Base-by-base conservation (phyloP, 2,329 filamentous ascomycete species). In the Colletotrichum sp. region DNA sequence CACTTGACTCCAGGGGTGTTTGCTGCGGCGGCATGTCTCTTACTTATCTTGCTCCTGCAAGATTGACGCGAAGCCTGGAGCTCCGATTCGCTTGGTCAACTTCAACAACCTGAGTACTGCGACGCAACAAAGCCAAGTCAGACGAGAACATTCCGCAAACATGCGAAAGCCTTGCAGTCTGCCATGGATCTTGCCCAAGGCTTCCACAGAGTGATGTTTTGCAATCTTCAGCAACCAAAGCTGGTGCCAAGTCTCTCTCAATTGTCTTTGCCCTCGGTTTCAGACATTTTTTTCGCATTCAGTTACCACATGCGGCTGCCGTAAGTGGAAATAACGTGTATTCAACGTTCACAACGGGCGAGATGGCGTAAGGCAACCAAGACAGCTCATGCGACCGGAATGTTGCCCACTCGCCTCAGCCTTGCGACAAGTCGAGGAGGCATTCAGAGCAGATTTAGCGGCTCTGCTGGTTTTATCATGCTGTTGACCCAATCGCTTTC, bases 41-140 rank as follows among this genome's bases (percentile, higher is more conserved):
- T 4, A 43, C 18, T 18, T 6, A 10, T 12, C 18, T 43, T 12
- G 38, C 38, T n/a, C 18, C 38, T 12, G 9, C 38, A 43, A n/a
- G 9, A 43, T 43, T n/a, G 0, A 43, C 18, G 18, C 18, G 2
- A 21, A 52, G 43, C 43, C 6, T 52, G 0, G 18, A 52, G 6
- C 43, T 8, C 6, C 10, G 4, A 21, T 3, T 13, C n/a, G 43
- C 1, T 48, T 48, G 43, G n/a, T 21, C 43, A 21, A 12, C n/a
- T 48, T 48, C 18, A 21, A 7, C 18, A 13, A 48, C 10, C n/a
- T 48, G 1, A 48, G 43, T 21, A 48, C n/a, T 5, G 1, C 1
- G n/a, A 13, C 6, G 8, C 2, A 21, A 3, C 10, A 13, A 43
- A n/a, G 0, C 1, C 1, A 21, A 13, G 2, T 8, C 8, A 13